Evolutionary conservation across 179 eudicot species (phyloP).

Genomic region (Corrigiola litoralis): DNA sequence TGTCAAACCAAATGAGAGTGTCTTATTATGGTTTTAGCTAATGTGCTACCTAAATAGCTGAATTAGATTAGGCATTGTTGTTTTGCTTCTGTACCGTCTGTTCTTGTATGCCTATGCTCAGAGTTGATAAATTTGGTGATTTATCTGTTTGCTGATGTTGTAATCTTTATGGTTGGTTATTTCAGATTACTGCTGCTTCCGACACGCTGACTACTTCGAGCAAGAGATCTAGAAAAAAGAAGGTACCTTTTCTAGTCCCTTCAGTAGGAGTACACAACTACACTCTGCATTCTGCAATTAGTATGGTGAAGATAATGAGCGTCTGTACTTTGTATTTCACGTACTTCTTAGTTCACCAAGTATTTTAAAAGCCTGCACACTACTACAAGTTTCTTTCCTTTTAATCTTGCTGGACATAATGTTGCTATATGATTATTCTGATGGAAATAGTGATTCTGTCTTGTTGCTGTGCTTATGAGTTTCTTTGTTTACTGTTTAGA

Average conservation of each 20-base stretch:
- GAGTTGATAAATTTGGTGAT: background rate
- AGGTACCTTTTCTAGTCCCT: too few relatives aligned
- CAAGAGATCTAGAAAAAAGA: slow-evolving; percentile 53
- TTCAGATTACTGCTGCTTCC: slow-evolving; percentile 36
- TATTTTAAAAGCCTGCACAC: too few relatives aligned
- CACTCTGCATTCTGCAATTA: background rate
- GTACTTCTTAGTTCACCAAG: too few relatives aligned
- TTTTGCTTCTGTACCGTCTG: background rate
- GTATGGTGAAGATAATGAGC: too few relatives aligned
- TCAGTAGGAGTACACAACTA: too few relatives aligned
- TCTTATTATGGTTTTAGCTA: too few relatives aligned
- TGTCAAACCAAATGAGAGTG: too few relatives aligned
- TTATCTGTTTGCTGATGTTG: background rate
- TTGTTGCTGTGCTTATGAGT: slow-evolving; percentile 4
- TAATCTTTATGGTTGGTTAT: slow-evolving; percentile 10
- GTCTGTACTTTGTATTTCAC: too few relatives aligned
- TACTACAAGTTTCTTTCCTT: too few relatives aligned
- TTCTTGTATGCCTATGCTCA: background rate
- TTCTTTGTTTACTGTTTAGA: slow-evolving; percentile 12
- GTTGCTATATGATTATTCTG: too few relatives aligned
- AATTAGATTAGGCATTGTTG: background rate
- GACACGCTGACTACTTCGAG: slow-evolving; percentile 25
- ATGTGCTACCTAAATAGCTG: background rate
- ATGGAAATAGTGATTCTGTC: slow-evolving; percentile 3
- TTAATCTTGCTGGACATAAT: too few relatives aligned